Evolutionary conservation across 2,329 filamentous ascomycete genomes (phyloP), one percentile per base, ranked within the genome.

Genomic region (Fusarium anguioides): DNA sequence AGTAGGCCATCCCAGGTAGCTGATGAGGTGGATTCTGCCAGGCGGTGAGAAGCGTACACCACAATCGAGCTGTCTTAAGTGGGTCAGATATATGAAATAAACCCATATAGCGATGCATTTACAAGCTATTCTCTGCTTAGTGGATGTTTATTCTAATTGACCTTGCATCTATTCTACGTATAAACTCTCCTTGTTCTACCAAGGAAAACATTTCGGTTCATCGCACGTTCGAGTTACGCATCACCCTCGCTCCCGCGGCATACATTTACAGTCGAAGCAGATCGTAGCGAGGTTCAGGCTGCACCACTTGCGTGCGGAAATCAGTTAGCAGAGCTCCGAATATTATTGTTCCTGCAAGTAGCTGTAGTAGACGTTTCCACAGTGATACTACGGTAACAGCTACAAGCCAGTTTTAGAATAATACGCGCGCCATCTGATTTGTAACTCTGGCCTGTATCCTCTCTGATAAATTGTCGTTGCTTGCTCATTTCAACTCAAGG

Each of bases 11-110:
- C 68, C 48, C 6, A 26, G 24, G 6, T 69, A 64, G 68, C 68
- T 70, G 66, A 72, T 71, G 66, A 73, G 68, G 69, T 71, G 60
- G 60, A 71, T 75, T 78, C 73, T 79, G 77, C 77, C 77, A 66
- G 77, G 77, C 77, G 77, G 77, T 79, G 71, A 75, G 60, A 7
- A 8, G 18, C 20, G 9, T 12, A 14, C 9, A 18, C 18, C 57
- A 36, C 35, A 64, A 54, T 55, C 45, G 42, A 51, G 64, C 42
- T 55, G 44, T 44, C 41, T 54, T 14, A 7, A 20, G 52, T 47
- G 68, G 56, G 53, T 37, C 62, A 4, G 3, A 2, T 26, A 27
- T 64, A 74, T 71, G 66, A 60, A 66, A 59, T 66, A 70, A 73
- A 21, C 12, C 66, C 59, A 36, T 60, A 65, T 60, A 60, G 17